Conservation (phyloP, 2,329 filamentous ascomycete genomes). For the Alternaria rosae region DNA sequence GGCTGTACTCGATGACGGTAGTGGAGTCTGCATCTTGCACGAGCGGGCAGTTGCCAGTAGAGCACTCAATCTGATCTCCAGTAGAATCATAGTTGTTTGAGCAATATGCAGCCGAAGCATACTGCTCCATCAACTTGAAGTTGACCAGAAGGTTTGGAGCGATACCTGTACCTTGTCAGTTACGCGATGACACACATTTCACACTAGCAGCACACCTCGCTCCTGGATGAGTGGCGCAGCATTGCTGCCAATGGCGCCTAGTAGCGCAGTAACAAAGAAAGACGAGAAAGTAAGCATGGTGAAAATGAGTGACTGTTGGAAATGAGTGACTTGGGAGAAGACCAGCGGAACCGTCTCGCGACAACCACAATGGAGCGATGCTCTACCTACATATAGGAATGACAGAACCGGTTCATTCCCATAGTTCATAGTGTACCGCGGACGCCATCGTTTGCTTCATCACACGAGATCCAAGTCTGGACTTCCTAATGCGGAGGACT, state of each 20-base stretch:
- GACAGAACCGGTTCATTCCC: not conserved
- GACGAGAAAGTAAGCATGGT: slow-evolving; percentile 21
- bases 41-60: slow-evolving; percentile 56
- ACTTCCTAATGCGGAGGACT: slow-evolving; percentile 16
- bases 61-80: slow-evolving; percentile 55
- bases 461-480: slow-evolving; percentile 12
- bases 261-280: slow-evolving; percentile 20
- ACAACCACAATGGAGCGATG: not conserved
- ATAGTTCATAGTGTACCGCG: not conserved
- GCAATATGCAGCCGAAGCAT: slow-evolving; percentile 63
- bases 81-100: slow-evolving; percentile 54
- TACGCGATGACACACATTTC: not conserved
- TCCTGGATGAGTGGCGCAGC: slow-evolving; percentile 29
- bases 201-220: slow-evolving; percentile 12
- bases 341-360: not conserved
- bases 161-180: slow-evolving; percentile 22
- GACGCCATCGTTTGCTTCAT: slow-evolving; percentile 15
- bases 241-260: slow-evolving; percentile 19
- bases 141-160: slow-evolving; percentile 24
- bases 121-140: slow-evolving; percentile 51
- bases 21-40: slow-evolving; percentile 56
- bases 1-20: slow-evolving; percentile 55
- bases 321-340: slow-evolving; percentile 1
- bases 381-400: slow-evolving; percentile 1
- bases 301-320: slow-evolving; percentile 8